phyloP scores from a whole-genome alignment of 768 basidiomycete genomes.

The Kwoniella bestiolae region DNA sequence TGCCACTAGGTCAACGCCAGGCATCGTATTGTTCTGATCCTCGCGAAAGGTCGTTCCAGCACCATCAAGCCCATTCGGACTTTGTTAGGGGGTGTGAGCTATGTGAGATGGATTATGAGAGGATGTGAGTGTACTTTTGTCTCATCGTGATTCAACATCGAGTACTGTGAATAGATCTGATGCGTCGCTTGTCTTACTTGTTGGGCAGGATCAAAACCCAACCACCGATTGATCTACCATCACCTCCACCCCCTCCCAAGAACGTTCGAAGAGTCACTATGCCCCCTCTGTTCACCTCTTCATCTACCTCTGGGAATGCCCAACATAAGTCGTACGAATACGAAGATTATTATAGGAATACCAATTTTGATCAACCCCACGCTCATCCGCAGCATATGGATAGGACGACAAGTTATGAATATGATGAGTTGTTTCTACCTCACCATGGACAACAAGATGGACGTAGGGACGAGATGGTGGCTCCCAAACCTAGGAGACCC shows the following conservation, averaged over 20 bases:
- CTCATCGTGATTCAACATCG: background rate
- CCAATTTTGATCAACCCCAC: background rate
- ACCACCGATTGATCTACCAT: no score
- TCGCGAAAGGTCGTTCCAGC: background rate
- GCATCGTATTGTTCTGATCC: background rate
- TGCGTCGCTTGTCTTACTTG: background rate
- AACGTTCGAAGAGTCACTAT: constrained; percentile 9
- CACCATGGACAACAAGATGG: background rate
- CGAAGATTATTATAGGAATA: background rate
- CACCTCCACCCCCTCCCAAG: no score
- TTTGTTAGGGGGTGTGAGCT: constrained; percentile 19
- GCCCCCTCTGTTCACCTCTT: constrained; percentile 2
- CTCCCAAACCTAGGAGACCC: background rate
- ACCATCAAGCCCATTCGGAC: background rate
- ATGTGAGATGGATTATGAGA: constrained; percentile 12
- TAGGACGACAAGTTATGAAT: background rate
- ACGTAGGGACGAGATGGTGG: background rate
- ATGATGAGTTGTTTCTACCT: background rate
- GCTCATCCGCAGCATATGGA: background rate
- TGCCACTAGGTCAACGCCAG: background rate
- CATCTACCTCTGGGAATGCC: background rate
- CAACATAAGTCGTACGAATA: background rate
- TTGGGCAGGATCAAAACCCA: background rate
- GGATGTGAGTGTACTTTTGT: constrained; percentile 3
- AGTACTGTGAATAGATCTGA: no score